Percentiles rank a stretch among this genome's conserved stretches.
Conservation (phyloP, 164 flowering plant species). For the Macadamia tetraphylla region DNA sequence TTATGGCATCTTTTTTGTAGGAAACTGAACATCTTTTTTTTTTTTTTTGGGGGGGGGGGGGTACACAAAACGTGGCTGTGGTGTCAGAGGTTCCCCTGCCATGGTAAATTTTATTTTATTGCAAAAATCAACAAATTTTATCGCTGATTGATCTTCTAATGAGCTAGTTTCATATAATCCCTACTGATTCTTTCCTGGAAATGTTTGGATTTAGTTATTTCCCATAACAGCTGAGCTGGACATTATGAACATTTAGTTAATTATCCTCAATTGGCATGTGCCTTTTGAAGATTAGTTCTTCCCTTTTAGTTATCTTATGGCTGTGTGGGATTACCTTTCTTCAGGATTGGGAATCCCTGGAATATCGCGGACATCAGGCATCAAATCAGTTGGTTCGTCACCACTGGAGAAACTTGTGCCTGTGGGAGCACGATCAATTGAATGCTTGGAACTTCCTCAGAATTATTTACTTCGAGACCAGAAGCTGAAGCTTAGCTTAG, state of each 20-base stretch:
- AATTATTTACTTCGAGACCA: constrained; percentile 25
- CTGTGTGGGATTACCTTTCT: constrained; percentile 4
- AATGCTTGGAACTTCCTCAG: constrained; percentile 21
- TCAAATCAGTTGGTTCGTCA: constrained; percentile 35
- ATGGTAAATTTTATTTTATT: too few species aligned
- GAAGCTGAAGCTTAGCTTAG: constrained; percentile 18
- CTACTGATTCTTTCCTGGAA: too few species aligned
- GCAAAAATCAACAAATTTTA: too few species aligned
- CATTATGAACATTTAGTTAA: not conserved
- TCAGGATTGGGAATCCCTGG: constrained; percentile 18
- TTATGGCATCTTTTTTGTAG: too few species aligned
- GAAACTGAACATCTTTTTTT: too few species aligned
- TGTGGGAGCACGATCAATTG: constrained; percentile 25
- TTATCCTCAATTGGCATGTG: not conserved
- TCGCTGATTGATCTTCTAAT: too few species aligned
- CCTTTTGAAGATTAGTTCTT: not conserved
- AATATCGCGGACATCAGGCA: constrained; percentile 19
- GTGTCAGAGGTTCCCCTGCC: too few species aligned
- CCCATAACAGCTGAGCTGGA: not conserved
- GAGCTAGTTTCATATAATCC: too few species aligned
- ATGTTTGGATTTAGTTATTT: too few species aligned
- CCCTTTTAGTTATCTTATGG: not conserved
- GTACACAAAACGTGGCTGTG: too few species aligned
- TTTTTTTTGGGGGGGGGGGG: too few species aligned
- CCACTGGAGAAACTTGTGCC: constrained; percentile 32